Percentiles rank a stretch among this genome's conserved stretches.
Evolutionary conservation across 2,329 filamentous ascomycete genomes (phyloP).

Genomic region (Stenocarpella maydis): DNA sequence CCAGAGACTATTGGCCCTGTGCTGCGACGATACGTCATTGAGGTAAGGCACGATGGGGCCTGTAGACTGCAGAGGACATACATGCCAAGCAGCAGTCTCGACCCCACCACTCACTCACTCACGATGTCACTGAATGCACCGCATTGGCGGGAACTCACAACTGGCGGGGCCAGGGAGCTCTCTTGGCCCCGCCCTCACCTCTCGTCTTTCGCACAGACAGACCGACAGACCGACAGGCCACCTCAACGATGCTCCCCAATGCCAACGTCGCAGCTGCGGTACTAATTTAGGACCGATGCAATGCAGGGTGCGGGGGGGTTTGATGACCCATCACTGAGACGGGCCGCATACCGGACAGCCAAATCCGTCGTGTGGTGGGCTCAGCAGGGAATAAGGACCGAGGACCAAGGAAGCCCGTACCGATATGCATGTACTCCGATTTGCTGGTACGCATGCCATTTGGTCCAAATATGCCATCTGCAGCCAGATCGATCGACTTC

Average conservation of each 20-base stretch:
- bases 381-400: neutral
- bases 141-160: conserved; percentile 3
- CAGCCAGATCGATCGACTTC: conserved; percentile 20
- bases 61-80: conserved; percentile 2
- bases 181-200: too few species aligned
- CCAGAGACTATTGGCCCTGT: neutral
- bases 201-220: neutral
- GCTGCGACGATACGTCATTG: conserved; percentile 26
- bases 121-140: too few species aligned
- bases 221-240: too few species aligned
- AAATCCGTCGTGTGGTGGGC: conserved; percentile 19
- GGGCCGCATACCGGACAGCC: conserved; percentile 19
- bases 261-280: conserved; percentile 14
- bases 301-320: conserved; percentile 1
- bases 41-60: conserved; percentile 14
- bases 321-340: neutral
- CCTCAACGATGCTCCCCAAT: neutral
- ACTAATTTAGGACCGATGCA: conserved; percentile 18
- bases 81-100: too few species aligned
- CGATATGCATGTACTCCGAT: neutral
- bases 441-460: neutral
- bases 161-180: neutral
- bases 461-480: conserved; percentile 11
- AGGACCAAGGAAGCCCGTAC: neutral
- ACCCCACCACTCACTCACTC: too few species aligned